Conservation (phyloP, 176 grass and related monocot species). For the Pontederia crassipes region DNA sequence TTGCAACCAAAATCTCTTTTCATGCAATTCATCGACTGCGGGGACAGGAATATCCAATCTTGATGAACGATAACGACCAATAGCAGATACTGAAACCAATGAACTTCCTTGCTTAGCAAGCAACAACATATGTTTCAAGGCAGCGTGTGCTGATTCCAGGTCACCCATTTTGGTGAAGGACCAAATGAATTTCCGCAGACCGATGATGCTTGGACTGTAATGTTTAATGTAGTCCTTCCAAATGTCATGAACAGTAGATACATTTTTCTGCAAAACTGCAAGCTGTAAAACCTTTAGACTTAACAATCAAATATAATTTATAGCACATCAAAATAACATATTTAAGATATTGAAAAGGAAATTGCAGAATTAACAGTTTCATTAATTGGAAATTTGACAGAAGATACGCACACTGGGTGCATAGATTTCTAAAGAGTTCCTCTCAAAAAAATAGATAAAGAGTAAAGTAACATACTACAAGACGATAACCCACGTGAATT, state of each 20-base stretch:
- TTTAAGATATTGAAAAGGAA: conserved; percentile 13
- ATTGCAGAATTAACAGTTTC: neutral
- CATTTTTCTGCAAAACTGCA: conserved; percentile 62
- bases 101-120: conserved; percentile 30
- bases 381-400: neutral
- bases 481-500: too few relatives aligned
- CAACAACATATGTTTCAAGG: conserved; percentile 54
- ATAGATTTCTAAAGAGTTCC: too few relatives aligned
- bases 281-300: conserved; percentile 39
- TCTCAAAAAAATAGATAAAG: too few relatives aligned
- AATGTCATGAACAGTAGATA: conserved; percentile 61
- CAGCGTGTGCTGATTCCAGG: conserved; percentile 51
- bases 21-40: conserved; percentile 30
- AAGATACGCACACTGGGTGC: too few relatives aligned
- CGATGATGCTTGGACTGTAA: conserved; percentile 77
- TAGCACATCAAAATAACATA: conserved; percentile 6
- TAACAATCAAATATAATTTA: conserved; percentile 24
- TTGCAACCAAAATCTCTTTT: conserved; percentile 26
- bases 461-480: too few relatives aligned
- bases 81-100: conserved; percentile 39
- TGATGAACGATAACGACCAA: conserved; percentile 34
- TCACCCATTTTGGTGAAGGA: conserved; percentile 55
- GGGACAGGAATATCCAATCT: conserved; percentile 84
- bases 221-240: conserved; percentile 79
- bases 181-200: conserved; percentile 57